These are phyloP conservation scores for Hemerocallis citrina DNA, from an alignment of 106 monocot genomes.

Conservation along the genomic window DNA sequence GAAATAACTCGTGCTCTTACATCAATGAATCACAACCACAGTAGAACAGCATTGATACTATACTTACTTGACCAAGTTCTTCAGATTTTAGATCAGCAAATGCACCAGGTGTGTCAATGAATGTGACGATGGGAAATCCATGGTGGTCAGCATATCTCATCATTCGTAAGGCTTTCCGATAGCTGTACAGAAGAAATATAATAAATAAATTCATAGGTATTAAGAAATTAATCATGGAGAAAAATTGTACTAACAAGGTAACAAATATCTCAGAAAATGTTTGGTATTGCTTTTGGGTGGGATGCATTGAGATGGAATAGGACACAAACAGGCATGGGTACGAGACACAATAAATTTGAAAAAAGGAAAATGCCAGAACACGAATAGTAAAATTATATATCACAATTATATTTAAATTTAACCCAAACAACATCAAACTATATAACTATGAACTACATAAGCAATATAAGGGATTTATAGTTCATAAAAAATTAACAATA, in stretches of 20 bases:
- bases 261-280: not conserved
- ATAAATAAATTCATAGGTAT: not conserved
- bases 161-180: slow-evolving; percentile 81
- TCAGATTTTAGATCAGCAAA: slow-evolving; percentile 94
- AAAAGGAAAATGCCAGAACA: not conserved
- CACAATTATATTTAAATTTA: no score
- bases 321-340: no score
- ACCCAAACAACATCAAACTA: no score
- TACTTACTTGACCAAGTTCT: slow-evolving; percentile 79
- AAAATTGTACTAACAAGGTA: not conserved
- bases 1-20: no score
- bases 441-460: no score
- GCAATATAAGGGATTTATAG: no score
- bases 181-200: slow-evolving; percentile 24
- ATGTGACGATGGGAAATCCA: slow-evolving; percentile 88
- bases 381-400: not conserved
- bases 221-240: not conserved
- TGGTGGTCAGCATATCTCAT: slow-evolving; percentile 91
- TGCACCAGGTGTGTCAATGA: slow-evolving; percentile 92
- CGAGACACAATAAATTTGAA: not conserved
- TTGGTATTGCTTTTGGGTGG: no score
- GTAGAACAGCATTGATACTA: not conserved
- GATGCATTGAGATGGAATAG: no score
- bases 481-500: no score
- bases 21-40: not conserved